Evolutionary conservation across 2,329 filamentous ascomycete genomes (phyloP), one percentile per base, ranked within the genome.

Genomic region (Pyrenochaeta sp.): DNA sequence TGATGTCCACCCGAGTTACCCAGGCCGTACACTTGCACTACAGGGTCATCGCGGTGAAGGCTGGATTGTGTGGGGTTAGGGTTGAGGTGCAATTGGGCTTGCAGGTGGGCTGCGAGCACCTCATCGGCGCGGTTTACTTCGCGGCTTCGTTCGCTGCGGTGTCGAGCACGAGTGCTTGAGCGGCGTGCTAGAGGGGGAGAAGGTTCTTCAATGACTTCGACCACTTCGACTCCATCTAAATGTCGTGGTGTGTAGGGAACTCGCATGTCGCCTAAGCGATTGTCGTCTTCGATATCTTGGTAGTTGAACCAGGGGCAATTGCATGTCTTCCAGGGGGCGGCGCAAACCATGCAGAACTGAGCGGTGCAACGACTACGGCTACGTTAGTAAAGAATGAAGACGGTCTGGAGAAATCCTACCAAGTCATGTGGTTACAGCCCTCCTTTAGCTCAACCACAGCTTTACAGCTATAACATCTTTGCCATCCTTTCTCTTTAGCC

Each of bases 381-480:
- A 34, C 23, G 44, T 56, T 32, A 63, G 62, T 32, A 17, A 9
- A 32, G 35, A 53, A 55, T 30, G 44, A 44, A 14, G 21, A 13
- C 17, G 6, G 14, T n/a, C 31, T 40, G 11, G 38, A 41, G 17
- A 24, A 53, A n/a, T n/a, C 83, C 72, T 76, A 89, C 86, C 90
- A 96, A 19, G 84, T 90, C 83, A 95, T 93, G 67, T 93, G 90
- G 72, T 93, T 92, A 71, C 88, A 91, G 30, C 90, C 90, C 68
- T 93, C 88, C 57, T 87, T 87, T 35, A 90, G 74, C 68, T 95
- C 88, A 30, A 95, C 87, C 76, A 89, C 79, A 26, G 81, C 77
- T 52, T 81, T 83, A 72, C 91, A 96, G 51, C 78, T 84, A 64
- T 85, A 86, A 68, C 90, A 96, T 32, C 83, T 78, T 67, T 89